These are phyloP conservation scores for Dictyostelium purpureum DNA, from an alignment of 78 protist genomes.

Conservation along the genomic window DNA sequence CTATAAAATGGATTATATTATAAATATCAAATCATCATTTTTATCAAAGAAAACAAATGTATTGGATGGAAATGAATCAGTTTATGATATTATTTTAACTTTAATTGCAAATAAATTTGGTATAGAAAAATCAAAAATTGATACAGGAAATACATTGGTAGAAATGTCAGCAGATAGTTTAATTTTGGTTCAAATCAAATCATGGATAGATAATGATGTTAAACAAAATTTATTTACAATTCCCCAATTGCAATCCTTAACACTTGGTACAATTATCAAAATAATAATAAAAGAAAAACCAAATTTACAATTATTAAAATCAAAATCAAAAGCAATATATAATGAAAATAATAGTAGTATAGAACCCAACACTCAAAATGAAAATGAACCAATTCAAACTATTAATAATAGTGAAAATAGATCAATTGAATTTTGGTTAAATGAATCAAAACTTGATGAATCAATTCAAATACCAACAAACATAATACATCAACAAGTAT, in stretches of 20 bases:
- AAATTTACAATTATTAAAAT: neutral
- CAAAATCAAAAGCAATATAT: neutral
- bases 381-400: no score
- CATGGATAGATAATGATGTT: slow-evolving; percentile 63
- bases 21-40: no score
- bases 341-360: no score
- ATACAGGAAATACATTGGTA: neutral
- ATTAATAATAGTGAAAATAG: no score
- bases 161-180: slow-evolving; percentile 41
- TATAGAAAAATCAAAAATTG: no score
- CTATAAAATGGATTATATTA: no score
- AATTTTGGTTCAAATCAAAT: slow-evolving; percentile 48
- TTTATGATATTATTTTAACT: no score
- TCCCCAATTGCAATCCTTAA: slow-evolving; percentile 43
- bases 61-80: no score
- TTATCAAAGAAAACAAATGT: no score
- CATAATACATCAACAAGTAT: neutral
- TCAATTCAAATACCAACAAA: neutral
- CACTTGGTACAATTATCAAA: no score
- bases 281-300: neutral
- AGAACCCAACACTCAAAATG: no score
- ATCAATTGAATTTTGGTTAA: neutral
- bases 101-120: no score
- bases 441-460: neutral
- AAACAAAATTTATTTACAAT: slow-evolving; percentile 43